Evolutionary conservation across 2,329 filamentous ascomycete genomes (phyloP), one percentile per base, ranked within the genome.

Genomic region (Fusarium avenaceum): DNA sequence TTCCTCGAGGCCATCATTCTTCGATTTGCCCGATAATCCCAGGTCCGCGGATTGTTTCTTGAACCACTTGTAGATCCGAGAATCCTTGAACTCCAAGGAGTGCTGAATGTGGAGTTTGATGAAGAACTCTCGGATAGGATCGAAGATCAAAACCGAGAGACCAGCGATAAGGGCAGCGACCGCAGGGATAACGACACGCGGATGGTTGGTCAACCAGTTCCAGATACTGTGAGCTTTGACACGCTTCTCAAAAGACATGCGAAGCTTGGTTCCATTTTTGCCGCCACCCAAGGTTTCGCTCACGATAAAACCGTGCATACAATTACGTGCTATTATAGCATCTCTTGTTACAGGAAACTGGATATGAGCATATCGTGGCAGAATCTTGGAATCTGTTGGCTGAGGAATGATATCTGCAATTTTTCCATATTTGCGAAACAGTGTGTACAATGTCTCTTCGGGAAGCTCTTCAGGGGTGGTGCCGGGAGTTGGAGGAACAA

Each of bases 51-150:
- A 76, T 55, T 78, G 78, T 20, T 78, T 77, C 75, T 91, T 91
- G 75, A 97, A 87, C 95, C 94, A 97, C 63, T 90, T 88, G 78
- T 93, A 92, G 17, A 94, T 74, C 46, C 82, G 85, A 74, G 89
- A 95, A 64, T 96, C 89, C 44, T 88, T 89, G 32, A 96, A 82
- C 58, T 92, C 87, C 63, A 96, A 88, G 0, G 90, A 89, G 46
- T 90, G 87, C 32, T 94, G 93, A 50, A 99, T 90, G 76, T 97
- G 94, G 6, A 91, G 86, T 74, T 93, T 93, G 80, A 98, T 92
- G 74, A 96, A 97, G 76, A 96, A 96, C 1, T 94, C 94, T 44
- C 96, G 89, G 59, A 99, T 94, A 0, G 96, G 96, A 72, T 99
- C 96, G 74, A 99, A 98, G 9, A 98, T 85, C 2, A 92, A 89